phyloP scores from a whole-genome alignment of 2,329 filamentous ascomycete genomes.

The Epichloe baconii region DNA sequence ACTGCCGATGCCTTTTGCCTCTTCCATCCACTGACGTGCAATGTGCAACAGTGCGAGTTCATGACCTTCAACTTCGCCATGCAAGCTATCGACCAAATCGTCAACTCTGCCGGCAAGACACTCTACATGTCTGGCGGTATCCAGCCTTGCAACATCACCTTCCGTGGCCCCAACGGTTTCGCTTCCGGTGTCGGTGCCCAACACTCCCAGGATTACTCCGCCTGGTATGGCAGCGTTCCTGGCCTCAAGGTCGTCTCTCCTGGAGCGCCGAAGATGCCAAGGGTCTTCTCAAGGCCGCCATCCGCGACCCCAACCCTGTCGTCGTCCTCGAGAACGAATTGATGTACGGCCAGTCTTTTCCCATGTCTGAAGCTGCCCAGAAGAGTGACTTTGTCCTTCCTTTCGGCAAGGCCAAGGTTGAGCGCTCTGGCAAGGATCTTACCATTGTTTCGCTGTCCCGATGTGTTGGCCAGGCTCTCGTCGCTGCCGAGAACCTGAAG shows the following conservation, averaged over 20 bases:
- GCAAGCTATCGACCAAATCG: slow-evolving; percentile 99
- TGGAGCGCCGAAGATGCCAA: slow-evolving; percentile 98
- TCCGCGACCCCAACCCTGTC: slow-evolving; percentile 95
- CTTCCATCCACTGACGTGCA: slow-evolving; percentile 1
- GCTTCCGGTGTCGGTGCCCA: slow-evolving; percentile 89
- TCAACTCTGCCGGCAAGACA: slow-evolving; percentile 98
- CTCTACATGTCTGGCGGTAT: slow-evolving; percentile 99
- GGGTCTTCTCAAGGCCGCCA: slow-evolving; percentile 93
- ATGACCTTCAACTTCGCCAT: slow-evolving; percentile 99
- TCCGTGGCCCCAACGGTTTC: slow-evolving; percentile 98
- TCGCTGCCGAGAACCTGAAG: slow-evolving; percentile 83
- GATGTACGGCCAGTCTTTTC: slow-evolving; percentile 90
- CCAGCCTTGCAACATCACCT: slow-evolving; percentile 98
- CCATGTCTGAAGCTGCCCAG: slow-evolving; percentile 93
- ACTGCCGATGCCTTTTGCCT: not conserved
- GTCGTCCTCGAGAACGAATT: slow-evolving; percentile 79
- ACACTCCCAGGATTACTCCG: slow-evolving; percentile 97
- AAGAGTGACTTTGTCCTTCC: slow-evolving; percentile 94
- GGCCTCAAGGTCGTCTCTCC: slow-evolving; percentile 94
- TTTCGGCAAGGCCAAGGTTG: slow-evolving; percentile 98
- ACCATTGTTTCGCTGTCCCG: slow-evolving; percentile 92
- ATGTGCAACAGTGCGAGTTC: slow-evolving; percentile 68
- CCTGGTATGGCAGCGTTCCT: slow-evolving; percentile 97
- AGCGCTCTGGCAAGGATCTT: slow-evolving; percentile 88
- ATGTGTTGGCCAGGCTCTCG: slow-evolving; percentile 83